Percentiles rank a stretch among this genome's conserved stretches.
Evolutionary conservation across 805 yeast species (phyloP).

Genomic region (Danielia oregonensis): DNA sequence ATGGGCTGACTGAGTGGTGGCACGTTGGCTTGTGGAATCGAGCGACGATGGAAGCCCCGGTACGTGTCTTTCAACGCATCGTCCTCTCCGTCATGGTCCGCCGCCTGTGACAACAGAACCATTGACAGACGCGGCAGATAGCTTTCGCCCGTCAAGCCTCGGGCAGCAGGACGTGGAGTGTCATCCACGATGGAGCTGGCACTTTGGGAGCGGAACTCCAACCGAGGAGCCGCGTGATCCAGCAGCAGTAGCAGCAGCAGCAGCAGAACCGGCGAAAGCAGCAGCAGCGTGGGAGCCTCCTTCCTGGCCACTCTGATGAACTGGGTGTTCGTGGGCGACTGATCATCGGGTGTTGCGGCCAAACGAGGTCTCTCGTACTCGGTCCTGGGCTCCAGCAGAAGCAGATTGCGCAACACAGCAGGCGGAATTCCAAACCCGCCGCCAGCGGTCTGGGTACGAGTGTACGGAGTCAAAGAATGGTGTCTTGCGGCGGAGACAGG

Average conservation of each 20-base stretch:
- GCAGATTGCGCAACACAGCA: too few species aligned
- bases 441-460: too few species aligned
- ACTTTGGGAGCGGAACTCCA: background rate
- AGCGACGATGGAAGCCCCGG: slow-evolving; percentile 38
- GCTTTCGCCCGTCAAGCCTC: slow-evolving; percentile 7
- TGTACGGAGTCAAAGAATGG: too few species aligned
- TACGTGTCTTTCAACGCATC: slow-evolving; percentile 22
- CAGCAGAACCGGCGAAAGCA: slow-evolving; percentile 4
- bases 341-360: background rate
- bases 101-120: background rate
- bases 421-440: too few species aligned
- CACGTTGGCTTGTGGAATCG: slow-evolving; percentile 25
- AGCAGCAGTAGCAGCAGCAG: background rate
- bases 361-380: background rate
- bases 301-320: slow-evolving; percentile 1
- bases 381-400: background rate
- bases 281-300: slow-evolving; percentile 3
- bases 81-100: slow-evolving; percentile 1
- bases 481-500: too few species aligned
- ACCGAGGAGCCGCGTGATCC: background rate
- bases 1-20: slow-evolving; percentile 51
- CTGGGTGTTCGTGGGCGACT: background rate
- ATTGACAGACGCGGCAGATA: slow-evolving; percentile 15
- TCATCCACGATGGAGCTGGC: slow-evolving; percentile 1
- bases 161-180: slow-evolving; percentile 1